These are phyloP conservation scores for Paramecium bursaria DNA, from an alignment of 73 alveolate species.

Conservation along the genomic window DNA sequence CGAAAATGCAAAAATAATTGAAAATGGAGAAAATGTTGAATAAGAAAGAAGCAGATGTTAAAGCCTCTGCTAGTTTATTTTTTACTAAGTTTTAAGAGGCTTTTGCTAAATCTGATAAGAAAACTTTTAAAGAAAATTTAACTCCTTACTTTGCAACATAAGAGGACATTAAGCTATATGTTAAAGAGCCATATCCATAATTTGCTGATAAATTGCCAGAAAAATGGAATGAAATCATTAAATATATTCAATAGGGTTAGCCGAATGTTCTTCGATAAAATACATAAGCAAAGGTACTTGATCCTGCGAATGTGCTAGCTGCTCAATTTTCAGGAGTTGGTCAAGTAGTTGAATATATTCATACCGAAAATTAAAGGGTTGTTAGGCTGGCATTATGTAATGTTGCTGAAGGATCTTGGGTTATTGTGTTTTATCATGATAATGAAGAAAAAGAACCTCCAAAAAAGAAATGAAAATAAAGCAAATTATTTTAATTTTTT, in stretches of 20 bases:
- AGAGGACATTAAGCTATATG: conserved; percentile 80
- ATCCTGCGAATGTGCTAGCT: conserved; percentile 60
- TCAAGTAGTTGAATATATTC: conserved; percentile 52
- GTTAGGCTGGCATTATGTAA: conserved; percentile 66
- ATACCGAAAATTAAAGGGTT: conserved; percentile 46
- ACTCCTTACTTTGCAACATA: conserved; percentile 81
- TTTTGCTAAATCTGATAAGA: conserved; percentile 84
- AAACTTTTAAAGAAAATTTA: conserved; percentile 89
- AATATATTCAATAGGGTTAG: conserved; percentile 1
- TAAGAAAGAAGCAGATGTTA: conserved; percentile 76
- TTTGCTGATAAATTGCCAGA: conserved; percentile 89
- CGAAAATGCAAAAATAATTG: conserved; percentile 85
- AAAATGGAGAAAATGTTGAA: conserved; percentile 84
- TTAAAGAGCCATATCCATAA: conserved; percentile 91
- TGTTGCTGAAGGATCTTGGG: conserved; percentile 67
- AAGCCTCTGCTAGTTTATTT: conserved; percentile 76
- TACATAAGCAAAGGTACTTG: conserved; percentile 55
- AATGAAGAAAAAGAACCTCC: conserved; percentile 54
- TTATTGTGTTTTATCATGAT: conserved; percentile 66
- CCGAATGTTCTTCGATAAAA: conserved; percentile 54
- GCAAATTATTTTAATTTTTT: background rate
- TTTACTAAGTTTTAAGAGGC: conserved; percentile 80
- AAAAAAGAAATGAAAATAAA: conserved; percentile 41
- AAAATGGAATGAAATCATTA: conserved; percentile 77
- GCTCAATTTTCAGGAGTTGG: conserved; percentile 66